phyloP scores from a whole-genome alignment of 208 protist species.

The Trypanosoma cruzi region DNA sequence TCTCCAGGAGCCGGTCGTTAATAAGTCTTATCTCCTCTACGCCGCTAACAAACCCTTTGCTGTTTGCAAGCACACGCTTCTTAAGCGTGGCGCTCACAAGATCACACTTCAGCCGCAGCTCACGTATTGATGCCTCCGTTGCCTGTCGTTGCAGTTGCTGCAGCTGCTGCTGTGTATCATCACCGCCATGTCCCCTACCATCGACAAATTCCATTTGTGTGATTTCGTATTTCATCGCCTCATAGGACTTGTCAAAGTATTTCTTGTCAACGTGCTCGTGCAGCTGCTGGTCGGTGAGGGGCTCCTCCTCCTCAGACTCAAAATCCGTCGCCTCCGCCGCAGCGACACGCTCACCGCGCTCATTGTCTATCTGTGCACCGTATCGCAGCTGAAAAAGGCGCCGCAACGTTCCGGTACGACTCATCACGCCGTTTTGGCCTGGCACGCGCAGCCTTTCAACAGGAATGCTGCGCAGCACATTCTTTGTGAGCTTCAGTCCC shows the following conservation, averaged over 20 bases:
- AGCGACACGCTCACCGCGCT: slow-evolving; percentile 29
- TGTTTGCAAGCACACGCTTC: slow-evolving; percentile 72
- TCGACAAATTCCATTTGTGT: slow-evolving; percentile 63
- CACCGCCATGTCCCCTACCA: slow-evolving; percentile 49
- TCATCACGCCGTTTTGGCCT: background rate
- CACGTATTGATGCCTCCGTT: slow-evolving; percentile 56
- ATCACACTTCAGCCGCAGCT: slow-evolving; percentile 65
- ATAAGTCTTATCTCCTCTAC: slow-evolving; percentile 71
- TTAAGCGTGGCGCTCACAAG: slow-evolving; percentile 86
- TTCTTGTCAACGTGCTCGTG: slow-evolving; percentile 83
- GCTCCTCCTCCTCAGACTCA: slow-evolving; percentile 62
- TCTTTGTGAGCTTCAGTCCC: slow-evolving; percentile 75
- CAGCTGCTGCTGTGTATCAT: slow-evolving; percentile 40
- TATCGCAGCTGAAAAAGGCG: slow-evolving; percentile 73
- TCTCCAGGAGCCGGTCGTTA: slow-evolving; percentile 78
- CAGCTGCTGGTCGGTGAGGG: slow-evolving; percentile 82
- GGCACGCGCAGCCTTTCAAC: slow-evolving; percentile 46
- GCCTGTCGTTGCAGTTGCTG: slow-evolving; percentile 52
- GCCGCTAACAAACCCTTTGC: slow-evolving; percentile 73
- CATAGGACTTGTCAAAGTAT: slow-evolving; percentile 84
- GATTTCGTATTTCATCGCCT: slow-evolving; percentile 72
- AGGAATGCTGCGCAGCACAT: slow-evolving; percentile 57
- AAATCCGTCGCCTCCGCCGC: slow-evolving; percentile 43
- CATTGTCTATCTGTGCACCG: slow-evolving; percentile 46
- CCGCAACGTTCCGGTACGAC: slow-evolving; percentile 38